Conservation (phyloP, 257 asterid species). For the Ophiorrhiza pumila region DNA sequence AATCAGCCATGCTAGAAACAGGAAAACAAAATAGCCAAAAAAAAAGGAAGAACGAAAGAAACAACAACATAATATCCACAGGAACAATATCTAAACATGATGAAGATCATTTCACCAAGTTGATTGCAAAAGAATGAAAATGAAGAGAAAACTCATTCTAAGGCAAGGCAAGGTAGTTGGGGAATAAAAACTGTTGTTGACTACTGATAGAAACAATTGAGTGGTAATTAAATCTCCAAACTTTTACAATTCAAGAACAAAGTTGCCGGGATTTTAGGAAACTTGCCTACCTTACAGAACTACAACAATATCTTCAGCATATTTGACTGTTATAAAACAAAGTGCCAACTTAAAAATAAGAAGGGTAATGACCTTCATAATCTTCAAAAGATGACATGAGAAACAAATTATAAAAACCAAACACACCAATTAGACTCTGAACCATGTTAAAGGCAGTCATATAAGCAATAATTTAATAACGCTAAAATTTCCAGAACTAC, state of each 20-base stretch:
- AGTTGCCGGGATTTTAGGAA: background rate
- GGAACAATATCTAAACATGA: background rate
- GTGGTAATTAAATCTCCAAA: background rate
- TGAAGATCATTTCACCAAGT: background rate
- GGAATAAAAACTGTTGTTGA: background rate
- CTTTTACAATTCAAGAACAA: background rate
- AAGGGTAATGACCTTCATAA: background rate
- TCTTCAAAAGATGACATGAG: background rate
- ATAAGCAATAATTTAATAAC: background rate
- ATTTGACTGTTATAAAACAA: background rate
- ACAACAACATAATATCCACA: background rate
- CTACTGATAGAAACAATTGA: background rate
- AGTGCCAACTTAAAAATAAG: background rate
- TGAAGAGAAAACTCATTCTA: too few relatives aligned
- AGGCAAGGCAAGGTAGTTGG: background rate
- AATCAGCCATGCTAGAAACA: background rate
- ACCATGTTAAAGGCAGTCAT: background rate
- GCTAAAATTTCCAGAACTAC: background rate
- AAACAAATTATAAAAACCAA: background rate
- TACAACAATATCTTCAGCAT: background rate
- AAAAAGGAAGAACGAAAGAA: too few relatives aligned
- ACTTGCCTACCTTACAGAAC: background rate
- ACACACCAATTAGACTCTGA: background rate
- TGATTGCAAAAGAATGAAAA: background rate
- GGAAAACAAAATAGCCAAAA: too few relatives aligned